phyloP scores from a whole-genome alignment of 805 yeast species.

The Jamesozyma spencerorum region DNA sequence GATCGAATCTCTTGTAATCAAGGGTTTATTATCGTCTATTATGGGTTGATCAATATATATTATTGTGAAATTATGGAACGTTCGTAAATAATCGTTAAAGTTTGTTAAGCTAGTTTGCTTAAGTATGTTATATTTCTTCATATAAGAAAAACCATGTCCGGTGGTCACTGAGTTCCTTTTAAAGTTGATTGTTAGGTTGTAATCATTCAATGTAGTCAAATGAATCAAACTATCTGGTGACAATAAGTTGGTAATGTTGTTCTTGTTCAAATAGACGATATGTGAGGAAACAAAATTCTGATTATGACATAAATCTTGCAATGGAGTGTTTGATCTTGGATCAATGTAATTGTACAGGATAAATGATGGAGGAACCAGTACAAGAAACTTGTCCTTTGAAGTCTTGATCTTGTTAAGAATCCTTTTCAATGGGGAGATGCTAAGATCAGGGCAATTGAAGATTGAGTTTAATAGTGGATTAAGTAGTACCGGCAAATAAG shows the following conservation, averaged over 20 bases:
- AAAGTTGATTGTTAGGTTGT: constrained; percentile 40
- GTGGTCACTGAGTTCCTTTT: constrained; percentile 46
- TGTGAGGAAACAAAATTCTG: constrained; percentile 3
- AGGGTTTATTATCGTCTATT: constrained; percentile 33
- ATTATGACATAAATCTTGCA: constrained; percentile 41
- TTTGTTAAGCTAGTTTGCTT: constrained; percentile 41
- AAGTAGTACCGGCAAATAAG: constrained; percentile 36
- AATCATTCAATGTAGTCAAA: constrained; percentile 46
- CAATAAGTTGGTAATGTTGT: constrained; percentile 11
- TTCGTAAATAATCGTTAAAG: constrained; percentile 49
- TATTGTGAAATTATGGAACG: constrained; percentile 47
- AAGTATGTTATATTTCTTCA: constrained; percentile 37
- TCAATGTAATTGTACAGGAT: constrained; percentile 37
- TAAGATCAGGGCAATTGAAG: constrained; percentile 54
- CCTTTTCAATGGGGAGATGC: constrained; percentile 38
- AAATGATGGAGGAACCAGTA: constrained; percentile 56
- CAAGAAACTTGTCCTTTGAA: constrained; percentile 40
- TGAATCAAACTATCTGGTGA: too few relatives aligned
- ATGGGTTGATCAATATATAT: constrained; percentile 51
- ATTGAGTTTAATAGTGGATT: constrained; percentile 59
- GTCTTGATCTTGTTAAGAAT: constrained; percentile 30
- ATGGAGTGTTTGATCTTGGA: constrained; percentile 30
- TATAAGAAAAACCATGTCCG: constrained; percentile 47
- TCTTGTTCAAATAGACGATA: constrained; percentile 1
- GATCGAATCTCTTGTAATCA: constrained; percentile 11